Evolutionary conservation across 192 early-diverging fungal genomes (phyloP).

Genomic region (Coemansia sp.): DNA sequence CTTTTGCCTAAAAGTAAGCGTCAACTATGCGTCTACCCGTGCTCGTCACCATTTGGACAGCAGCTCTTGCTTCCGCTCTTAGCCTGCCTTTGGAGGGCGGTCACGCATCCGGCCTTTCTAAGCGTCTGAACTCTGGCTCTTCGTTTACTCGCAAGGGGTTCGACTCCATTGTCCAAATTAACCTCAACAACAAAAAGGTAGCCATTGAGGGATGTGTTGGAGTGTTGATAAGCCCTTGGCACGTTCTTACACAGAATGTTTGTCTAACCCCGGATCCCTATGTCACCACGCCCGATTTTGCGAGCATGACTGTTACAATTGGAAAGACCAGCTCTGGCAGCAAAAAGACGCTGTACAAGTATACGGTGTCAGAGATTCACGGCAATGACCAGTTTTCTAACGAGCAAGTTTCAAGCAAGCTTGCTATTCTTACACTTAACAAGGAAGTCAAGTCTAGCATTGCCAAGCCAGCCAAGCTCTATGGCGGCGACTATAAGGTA

Average conservation of each 20-base stretch:
- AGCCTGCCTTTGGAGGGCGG: neutral
- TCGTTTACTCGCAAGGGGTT: conserved; percentile 6
- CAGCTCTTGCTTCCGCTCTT: neutral
- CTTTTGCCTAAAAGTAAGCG: neutral
- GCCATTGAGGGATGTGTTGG: conserved; percentile 14
- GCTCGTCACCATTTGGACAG: neutral
- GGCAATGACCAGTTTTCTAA: neutral
- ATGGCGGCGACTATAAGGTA: conserved; percentile 6
- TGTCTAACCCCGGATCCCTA: neutral
- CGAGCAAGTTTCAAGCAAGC: neutral
- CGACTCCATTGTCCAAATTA: conserved; percentile 11
- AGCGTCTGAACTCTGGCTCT: neutral
- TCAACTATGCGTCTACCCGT: neutral
- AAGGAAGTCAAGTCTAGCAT: conserved; percentile 9
- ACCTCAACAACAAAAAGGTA: neutral
- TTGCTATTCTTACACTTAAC: conserved; percentile 10
- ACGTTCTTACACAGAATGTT: conserved; percentile 7
- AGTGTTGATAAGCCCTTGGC: conserved; percentile 15
- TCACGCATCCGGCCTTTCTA: neutral
- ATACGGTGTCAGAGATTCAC: neutral
- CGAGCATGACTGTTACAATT: neutral
- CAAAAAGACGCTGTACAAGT: conserved; percentile 1
- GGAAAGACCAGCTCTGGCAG: conserved; percentile 8
- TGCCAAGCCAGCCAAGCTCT: conserved; percentile 16
- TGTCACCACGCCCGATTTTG: neutral